Evolutionary conservation across 208 protist genomes (phyloP), one percentile per base, ranked within the genome.

Genomic region (Trypanosoma conorhini): DNA sequence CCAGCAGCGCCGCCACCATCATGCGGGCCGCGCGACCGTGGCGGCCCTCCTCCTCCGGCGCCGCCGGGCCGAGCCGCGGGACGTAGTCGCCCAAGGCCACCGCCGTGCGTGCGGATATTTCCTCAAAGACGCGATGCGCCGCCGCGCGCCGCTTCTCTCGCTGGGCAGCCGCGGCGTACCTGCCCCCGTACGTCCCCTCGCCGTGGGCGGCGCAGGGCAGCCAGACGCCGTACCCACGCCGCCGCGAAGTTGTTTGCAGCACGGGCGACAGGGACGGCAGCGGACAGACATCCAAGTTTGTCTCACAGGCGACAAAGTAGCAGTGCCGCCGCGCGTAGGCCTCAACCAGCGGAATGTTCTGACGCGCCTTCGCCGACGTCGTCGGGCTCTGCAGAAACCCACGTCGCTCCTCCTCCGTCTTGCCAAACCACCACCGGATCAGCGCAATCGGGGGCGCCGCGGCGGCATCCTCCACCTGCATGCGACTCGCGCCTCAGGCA

Each of bases 391-490:
- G 56, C n/a, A 89, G 51, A 70, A 93, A 88, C 21, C 63, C 79
- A 48, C 74, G 65, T 10, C 89, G 80, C 24, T 89, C 79, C 55
- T 87, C 83, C 17, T 78, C 58, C 12, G 76, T 75, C 63, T 91
- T 92, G 65, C 64, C 64, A 62, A 92, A 79, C 87, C 89, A 95
- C 81, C 85, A 88, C 52, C 83, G 67, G 33, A 93, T 70, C 13
- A 86, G 44, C 24, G 17, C 17, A 21, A 67, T 33, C 19, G 69
- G 71, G 22, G 76, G 63, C 31, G 50, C 44, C 42, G 54, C 42
- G 33, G 46, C 24, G 7, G 35, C 28, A 40, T 52, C 55, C 13
- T 50, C 38, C 3, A 19, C 30, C 28, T 30, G 28, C 70, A 68
- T 75, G 38, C 40, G 66, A 22, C 24, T 15, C 30, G 38, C 10